Conservation (phyloP, 352 stramenopile genomes). For the Globisporangium apiculatum region DNA sequence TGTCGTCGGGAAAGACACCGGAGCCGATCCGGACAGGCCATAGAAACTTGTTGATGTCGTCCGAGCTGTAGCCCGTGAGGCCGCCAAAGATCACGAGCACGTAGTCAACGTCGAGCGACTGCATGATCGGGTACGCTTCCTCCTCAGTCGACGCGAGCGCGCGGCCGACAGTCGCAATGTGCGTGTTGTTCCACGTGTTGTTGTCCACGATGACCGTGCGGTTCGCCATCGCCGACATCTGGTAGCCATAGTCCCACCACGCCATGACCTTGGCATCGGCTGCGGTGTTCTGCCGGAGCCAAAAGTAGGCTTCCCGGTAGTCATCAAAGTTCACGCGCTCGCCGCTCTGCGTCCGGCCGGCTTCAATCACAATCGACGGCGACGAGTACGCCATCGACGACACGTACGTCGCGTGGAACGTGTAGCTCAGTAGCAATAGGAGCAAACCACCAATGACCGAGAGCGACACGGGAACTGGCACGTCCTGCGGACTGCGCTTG, state of each 20-base stretch:
- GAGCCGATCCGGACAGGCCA: slow-evolving; percentile 90
- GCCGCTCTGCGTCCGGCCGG: slow-evolving; percentile 56
- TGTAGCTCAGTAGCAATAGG: slow-evolving; percentile 82
- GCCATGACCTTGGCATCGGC: slow-evolving; percentile 84
- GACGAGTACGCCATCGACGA: slow-evolving; percentile 89
- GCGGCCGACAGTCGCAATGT: slow-evolving; percentile 93
- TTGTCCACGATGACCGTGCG: slow-evolving; percentile 91
- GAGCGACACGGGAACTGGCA: slow-evolving; percentile 50
- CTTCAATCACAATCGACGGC: slow-evolving; percentile 90
- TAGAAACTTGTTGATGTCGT: slow-evolving; percentile 93
- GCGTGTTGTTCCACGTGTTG: slow-evolving; percentile 96
- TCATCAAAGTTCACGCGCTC: slow-evolving; percentile 92
- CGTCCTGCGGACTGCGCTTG: slow-evolving; percentile 53
- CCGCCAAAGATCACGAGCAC: slow-evolving; percentile 90
- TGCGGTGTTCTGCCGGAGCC: slow-evolving; percentile 86
- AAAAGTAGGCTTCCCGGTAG: slow-evolving; percentile 95
- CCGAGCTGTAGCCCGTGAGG: slow-evolving; percentile 77
- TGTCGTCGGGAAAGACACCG: slow-evolving; percentile 78
- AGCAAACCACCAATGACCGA: slow-evolving; percentile 54
- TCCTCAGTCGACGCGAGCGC: slow-evolving; percentile 80
- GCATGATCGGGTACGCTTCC: slow-evolving; percentile 85
- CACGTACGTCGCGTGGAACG: slow-evolving; percentile 85
- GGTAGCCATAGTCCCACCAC: slow-evolving; percentile 92
- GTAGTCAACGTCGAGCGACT: slow-evolving; percentile 91
- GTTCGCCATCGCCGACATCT: slow-evolving; percentile 90